A percentile compares a stretch with the other conserved stretches of the same genome.
These are phyloP conservation scores for Hygrocybe punicea DNA, from an alignment of 768 basidiomycete species.

Conservation along the genomic window DNA sequence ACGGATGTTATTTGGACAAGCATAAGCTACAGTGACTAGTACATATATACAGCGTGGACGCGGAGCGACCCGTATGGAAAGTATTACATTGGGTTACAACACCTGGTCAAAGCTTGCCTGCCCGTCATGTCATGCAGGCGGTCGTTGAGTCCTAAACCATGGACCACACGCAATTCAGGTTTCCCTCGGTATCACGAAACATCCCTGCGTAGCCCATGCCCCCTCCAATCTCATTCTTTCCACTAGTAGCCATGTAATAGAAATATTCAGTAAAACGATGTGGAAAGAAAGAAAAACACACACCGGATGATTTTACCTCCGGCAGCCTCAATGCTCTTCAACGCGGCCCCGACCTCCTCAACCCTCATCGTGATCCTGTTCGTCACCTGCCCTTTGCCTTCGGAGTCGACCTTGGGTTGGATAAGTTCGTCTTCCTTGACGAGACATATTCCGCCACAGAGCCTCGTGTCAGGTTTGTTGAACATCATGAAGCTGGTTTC, in stretches of 20 bases:
- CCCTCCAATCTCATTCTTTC: not conserved
- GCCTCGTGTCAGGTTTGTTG: not conserved
- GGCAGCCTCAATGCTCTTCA: slow-evolving; percentile 5
- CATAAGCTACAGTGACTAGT: too few relatives aligned
- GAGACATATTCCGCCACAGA: not conserved
- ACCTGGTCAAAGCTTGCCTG: too few relatives aligned
- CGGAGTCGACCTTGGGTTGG: not conserved
- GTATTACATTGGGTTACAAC: too few relatives aligned
- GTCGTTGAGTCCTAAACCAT: not conserved
- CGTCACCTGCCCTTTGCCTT: not conserved
- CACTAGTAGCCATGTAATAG: not conserved
- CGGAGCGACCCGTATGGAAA: too few relatives aligned
- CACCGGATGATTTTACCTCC: slow-evolving; percentile 1
- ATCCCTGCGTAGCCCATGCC: not conserved
- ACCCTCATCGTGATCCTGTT: slow-evolving; percentile 5
- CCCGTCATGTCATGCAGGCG: too few relatives aligned
- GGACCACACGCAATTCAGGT: slow-evolving; percentile 4
- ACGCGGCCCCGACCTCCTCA: not conserved
- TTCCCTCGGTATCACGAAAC: slow-evolving; percentile 7
- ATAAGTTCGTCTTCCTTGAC: not conserved
- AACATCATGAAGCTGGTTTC: not conserved
- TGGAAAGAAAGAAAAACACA: not conserved
- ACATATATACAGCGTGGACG: too few relatives aligned
- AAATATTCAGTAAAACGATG: not conserved
- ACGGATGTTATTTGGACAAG: too few relatives aligned